Evolutionary conservation across 345 rosid species (phyloP).

Genomic region (Pistacia vera): DNA sequence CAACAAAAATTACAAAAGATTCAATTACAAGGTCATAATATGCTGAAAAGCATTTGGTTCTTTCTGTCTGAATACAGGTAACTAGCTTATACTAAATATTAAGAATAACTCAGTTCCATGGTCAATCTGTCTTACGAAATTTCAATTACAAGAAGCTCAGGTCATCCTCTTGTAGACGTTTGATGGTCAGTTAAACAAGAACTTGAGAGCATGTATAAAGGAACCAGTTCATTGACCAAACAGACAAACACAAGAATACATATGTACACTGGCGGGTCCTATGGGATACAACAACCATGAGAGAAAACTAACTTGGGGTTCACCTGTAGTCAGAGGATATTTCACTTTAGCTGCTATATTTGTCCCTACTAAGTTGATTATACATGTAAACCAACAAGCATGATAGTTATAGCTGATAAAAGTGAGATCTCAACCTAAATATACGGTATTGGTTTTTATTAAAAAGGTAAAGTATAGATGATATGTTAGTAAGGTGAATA

Average conservation of each 20-base stretch:
- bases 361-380: too few relatives aligned
- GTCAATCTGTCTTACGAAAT: neutral
- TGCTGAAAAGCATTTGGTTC: constrained; percentile 7
- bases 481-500: constrained; percentile 3
- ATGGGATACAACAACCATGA: neutral
- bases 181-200: neutral
- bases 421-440: neutral
- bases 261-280: neutral
- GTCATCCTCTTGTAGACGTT: neutral
- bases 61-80: neutral
- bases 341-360: neutral
- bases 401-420: neutral
- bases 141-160: neutral
- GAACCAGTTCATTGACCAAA: neutral
- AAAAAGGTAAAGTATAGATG: neutral
- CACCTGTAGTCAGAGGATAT: neutral
- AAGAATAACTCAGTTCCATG: neutral
- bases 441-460: neutral
- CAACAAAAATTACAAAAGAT: constrained; percentile 25
- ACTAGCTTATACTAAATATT: neutral
- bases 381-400: neutral
- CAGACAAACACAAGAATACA: neutral
- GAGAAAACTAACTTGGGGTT: neutral
- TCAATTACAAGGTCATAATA: neutral
- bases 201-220: neutral